Evolutionary conservation across 495 filamentous ascomycete species (phyloP).

Genomic region (Usnea hakonensis): DNA sequence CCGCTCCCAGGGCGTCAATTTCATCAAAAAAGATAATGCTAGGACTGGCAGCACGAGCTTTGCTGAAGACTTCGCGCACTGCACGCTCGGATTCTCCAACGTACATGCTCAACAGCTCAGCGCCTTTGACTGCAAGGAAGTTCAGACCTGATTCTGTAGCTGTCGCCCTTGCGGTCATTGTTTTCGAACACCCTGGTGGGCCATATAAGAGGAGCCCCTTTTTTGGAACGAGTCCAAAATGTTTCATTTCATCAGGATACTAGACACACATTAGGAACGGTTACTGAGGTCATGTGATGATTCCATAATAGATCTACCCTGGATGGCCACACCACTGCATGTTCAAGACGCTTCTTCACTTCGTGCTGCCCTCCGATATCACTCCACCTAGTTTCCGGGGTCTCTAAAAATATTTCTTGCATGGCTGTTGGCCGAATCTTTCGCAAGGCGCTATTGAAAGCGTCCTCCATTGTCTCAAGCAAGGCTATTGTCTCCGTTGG

Average conservation of each 20-base stretch:
- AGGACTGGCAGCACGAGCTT: conserved; percentile 76
- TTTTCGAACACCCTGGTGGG: conserved; percentile 94
- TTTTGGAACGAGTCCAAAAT: conserved; percentile 56
- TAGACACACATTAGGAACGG: conserved; percentile 20
- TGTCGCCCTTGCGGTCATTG: conserved; percentile 83
- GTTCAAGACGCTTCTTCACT: conserved; percentile 62
- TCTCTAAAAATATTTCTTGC: conserved; percentile 81
- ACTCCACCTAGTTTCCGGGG: conserved; percentile 76
- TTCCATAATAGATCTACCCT: conserved; percentile 39
- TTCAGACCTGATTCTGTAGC: conserved; percentile 88
- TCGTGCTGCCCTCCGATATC: conserved; percentile 86
- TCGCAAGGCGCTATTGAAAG: conserved; percentile 49
- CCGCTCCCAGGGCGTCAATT: conserved; percentile 85
- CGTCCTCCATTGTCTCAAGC: conserved; percentile 36
- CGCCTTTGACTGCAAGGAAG: conserved; percentile 94
- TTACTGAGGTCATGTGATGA: neutral
- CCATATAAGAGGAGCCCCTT: conserved; percentile 90
- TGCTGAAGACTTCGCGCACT: conserved; percentile 79
- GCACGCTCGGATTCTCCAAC: conserved; percentile 92
- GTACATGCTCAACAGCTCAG: conserved; percentile 94
- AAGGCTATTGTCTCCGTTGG: conserved; percentile 13
- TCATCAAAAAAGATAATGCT: conserved; percentile 99
- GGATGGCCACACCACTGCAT: conserved; percentile 58
- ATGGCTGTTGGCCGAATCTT: conserved; percentile 73
- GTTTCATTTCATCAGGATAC: conserved; percentile 51